Base-by-base conservation (phyloP, 2,329 filamentous ascomycete species). In the Amauroascus niger region DNA sequence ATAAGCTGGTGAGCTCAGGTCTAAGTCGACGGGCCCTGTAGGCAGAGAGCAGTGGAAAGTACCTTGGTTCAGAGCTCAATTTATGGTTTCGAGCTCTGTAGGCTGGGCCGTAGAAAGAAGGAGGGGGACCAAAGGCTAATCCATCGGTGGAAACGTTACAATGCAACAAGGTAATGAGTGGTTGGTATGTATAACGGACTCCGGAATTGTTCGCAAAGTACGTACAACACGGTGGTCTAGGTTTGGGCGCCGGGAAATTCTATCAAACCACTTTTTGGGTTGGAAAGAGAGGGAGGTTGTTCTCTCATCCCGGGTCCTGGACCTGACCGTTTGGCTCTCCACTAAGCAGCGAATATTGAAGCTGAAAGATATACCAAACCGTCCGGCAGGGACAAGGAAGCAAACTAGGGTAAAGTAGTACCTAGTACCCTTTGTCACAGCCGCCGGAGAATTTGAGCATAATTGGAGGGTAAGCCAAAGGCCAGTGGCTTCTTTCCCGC, bases 1-100 rank as follows among this genome's bases (percentile, higher is more conserved):
- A 40, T 28, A 43, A 43, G 48, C 37, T 41, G 37, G 8, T n/a
- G 26, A 43, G 48, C 26, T 50, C 8, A 3, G 35, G n/a, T 20
- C 13, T 30, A 41, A 41, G 24, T 49, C 32, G 26, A 30, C 9
- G 1, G 14, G 22, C 8, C 43, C n/a, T 47, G 44, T 20, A 39
- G 32, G 39, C 18, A 41, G 33, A 24, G 32, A 30, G 33, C 7
- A 26, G n/a, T 14, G 22, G 47, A 26, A 49, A 33, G 33, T 26
- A 49, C 48, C 48, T 8, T 50, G 48, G 48, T 50, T 43, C 48
- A 30, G 32, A 50, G 48, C 48, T 43, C 48, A n/a, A 20, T 41
- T 50, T 50, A 50, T 43, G 48, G 28, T 50, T 49, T 43, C 3
- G 35, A 22, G 9, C 35, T 50, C 26, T 43, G 16, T 11, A 30